Evolutionary conservation across 345 rosid species (phyloP).

Genomic region (Zanthoxylum bungeanum): DNA sequence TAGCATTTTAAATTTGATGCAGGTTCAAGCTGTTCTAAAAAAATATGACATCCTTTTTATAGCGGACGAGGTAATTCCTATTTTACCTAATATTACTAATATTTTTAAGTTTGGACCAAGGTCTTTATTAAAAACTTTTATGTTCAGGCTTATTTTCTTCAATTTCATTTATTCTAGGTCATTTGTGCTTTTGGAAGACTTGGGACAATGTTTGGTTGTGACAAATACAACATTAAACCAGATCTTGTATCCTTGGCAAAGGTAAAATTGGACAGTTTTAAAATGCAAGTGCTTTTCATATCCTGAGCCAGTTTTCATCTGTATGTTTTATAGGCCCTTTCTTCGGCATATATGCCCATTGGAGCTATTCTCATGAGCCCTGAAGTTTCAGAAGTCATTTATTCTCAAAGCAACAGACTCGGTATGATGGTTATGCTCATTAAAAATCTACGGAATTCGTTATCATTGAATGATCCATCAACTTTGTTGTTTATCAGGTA

Average conservation of each 20-base stretch:
- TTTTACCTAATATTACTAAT: neutral
- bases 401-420: constrained; percentile 93
- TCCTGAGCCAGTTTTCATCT: neutral
- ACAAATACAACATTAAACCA: constrained; percentile 86
- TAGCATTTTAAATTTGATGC: constrained; percentile 20
- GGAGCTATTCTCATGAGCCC: constrained; percentile 89
- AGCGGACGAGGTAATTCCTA: constrained; percentile 77
- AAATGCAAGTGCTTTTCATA: neutral
- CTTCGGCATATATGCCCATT: constrained; percentile 93
- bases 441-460: neutral
- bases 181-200: constrained; percentile 98
- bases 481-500: constrained; percentile 41
- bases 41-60: constrained; percentile 85
- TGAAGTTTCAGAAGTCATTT: constrained; percentile 76
- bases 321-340: constrained; percentile 60
- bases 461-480: constrained; percentile 3
- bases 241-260: constrained; percentile 87
- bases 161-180: constrained; percentile 46
- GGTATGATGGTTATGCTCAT: constrained; percentile 40
- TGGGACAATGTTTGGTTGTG: constrained; percentile 93
- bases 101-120: neutral
- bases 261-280: constrained; percentile 39
- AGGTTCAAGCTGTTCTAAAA: constrained; percentile 91
- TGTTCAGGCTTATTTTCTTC: constrained; percentile 3
- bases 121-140: neutral